Evolutionary conservation across 306 rosid species (phyloP).

Genomic region (Hippophae gyantsensis): DNA sequence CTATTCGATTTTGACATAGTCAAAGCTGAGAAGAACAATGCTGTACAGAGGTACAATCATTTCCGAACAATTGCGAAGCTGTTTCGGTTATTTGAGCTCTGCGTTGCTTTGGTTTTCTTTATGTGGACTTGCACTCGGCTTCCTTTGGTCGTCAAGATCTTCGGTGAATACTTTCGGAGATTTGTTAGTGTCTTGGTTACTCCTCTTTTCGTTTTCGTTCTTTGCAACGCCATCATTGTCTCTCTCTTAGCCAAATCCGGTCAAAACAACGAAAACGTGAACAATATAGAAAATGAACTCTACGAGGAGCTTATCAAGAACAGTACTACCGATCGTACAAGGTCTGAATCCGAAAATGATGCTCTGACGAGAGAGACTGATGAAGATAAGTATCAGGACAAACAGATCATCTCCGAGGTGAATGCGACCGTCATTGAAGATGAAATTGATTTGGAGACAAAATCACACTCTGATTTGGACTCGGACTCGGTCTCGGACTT

Average conservation of each 20-base stretch:
- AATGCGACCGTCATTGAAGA: neutral
- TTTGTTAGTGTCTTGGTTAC: constrained; percentile 30
- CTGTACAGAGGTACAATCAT: constrained; percentile 20
- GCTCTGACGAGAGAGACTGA: constrained; percentile 1
- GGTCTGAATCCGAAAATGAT: constrained; percentile 1
- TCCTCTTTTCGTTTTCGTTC: constrained; percentile 59
- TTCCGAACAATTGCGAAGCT: constrained; percentile 29
- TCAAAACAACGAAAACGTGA: neutral
- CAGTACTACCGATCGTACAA: constrained; percentile 1
- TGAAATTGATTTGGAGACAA: neutral
- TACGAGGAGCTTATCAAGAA: constrained; percentile 16
- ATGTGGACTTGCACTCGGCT: constrained; percentile 51
- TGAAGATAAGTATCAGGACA: constrained; percentile 37
- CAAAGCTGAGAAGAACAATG: constrained; percentile 17
- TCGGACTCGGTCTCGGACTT: constrained; percentile 7
- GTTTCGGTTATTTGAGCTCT: constrained; percentile 41
- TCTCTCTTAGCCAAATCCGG: constrained; percentile 48
- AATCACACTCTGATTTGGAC: neutral
- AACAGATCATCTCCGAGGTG: constrained; percentile 37
- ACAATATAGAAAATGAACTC: constrained; percentile 15
- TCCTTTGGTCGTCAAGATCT: constrained; percentile 39
- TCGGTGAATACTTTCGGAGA: constrained; percentile 30
- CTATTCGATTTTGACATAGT: constrained; percentile 27
- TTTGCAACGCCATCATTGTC: constrained; percentile 57
- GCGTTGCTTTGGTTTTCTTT: constrained; percentile 26